Percentiles rank a stretch among this genome's conserved stretches.
phyloP scores from a whole-genome alignment of 208 protist species.

The Trypanosoma lewisi region DNA sequence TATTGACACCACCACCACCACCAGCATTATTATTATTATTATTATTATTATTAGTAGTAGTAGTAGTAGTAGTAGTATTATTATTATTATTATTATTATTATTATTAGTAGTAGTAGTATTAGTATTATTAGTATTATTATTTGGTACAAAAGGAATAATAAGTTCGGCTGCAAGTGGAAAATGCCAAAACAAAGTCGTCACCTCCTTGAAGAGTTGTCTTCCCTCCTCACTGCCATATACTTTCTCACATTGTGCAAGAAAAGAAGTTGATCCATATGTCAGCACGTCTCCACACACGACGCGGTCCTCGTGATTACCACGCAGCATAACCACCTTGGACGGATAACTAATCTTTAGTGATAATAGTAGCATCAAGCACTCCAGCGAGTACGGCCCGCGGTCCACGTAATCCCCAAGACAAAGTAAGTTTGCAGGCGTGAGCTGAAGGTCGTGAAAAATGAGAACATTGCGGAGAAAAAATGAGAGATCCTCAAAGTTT shows the following conservation, averaged over 20 bases:
- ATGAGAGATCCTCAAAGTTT: conserved; percentile 75
- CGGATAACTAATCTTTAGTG: conserved; percentile 71
- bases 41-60: neutral
- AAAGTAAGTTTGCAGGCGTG: conserved; percentile 52
- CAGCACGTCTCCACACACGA: conserved; percentile 65
- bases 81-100: conserved; percentile 6
- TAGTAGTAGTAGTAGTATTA: conserved; percentile 4
- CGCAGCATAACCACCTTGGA: conserved; percentile 73
- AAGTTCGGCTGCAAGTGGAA: conserved; percentile 68
- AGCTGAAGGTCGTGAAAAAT: conserved; percentile 68
- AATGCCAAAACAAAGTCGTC: conserved; percentile 65
- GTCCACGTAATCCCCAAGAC: conserved; percentile 83
- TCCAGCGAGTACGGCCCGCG: conserved; percentile 66
- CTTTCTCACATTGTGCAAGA: conserved; percentile 54
- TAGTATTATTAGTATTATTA: conserved; percentile 2
- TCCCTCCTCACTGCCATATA: conserved; percentile 58
- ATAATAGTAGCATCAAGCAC: conserved; percentile 69
- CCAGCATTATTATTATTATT: neutral
- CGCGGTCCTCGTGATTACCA: conserved; percentile 86
- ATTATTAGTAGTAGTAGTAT: conserved; percentile 9
- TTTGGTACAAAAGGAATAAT: conserved; percentile 52
- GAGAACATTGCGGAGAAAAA: conserved; percentile 55
- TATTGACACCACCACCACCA: neutral
- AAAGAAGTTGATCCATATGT: conserved; percentile 72
- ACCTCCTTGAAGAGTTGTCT: conserved; percentile 53